Conservation (phyloP, 129 eudicot species). For the Lonicera japonica region DNA sequence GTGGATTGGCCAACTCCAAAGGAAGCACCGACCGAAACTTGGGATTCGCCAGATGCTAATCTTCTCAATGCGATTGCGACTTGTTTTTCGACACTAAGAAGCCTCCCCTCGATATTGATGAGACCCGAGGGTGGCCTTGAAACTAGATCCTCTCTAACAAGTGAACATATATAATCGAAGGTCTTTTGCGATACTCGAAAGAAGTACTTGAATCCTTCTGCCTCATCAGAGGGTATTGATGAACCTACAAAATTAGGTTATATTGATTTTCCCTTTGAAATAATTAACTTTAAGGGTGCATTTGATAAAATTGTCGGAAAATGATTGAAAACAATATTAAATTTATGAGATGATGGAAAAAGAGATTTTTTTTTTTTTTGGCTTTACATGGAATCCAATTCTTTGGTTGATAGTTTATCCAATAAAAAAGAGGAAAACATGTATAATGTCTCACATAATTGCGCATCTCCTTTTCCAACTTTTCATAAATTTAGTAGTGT, state of each 20-base stretch:
- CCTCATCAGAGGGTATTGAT: constrained; percentile 54
- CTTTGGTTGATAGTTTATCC: too few relatives aligned
- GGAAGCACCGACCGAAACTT: constrained; percentile 87
- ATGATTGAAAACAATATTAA: too few relatives aligned
- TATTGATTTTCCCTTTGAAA: too few relatives aligned
- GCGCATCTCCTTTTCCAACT: too few relatives aligned
- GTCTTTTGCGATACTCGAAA: constrained; percentile 81
- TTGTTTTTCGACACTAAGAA: constrained; percentile 95
- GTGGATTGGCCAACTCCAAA: constrained; percentile 98
- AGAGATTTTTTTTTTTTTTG: too few relatives aligned
- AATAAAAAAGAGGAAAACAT: too few relatives aligned
- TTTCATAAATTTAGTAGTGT: too few relatives aligned
- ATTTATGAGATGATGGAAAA: too few relatives aligned
- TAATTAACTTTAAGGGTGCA: too few relatives aligned
- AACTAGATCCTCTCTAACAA: constrained; percentile 75
- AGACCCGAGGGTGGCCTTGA: constrained; percentile 98
- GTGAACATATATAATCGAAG: constrained; percentile 79
- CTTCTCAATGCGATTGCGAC: constrained; percentile 94
- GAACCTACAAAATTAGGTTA: constrained; percentile 34
- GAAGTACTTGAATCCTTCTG: constrained; percentile 78
- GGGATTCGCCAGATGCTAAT: constrained; percentile 94
- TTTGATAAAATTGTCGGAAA: too few relatives aligned
- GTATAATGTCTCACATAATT: too few relatives aligned
- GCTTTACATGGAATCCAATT: too few relatives aligned
- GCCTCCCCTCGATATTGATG: constrained; percentile 94